Conservation (phyloP, 1,139 yeast species). For the Saccharomyces uvarum region DNA sequence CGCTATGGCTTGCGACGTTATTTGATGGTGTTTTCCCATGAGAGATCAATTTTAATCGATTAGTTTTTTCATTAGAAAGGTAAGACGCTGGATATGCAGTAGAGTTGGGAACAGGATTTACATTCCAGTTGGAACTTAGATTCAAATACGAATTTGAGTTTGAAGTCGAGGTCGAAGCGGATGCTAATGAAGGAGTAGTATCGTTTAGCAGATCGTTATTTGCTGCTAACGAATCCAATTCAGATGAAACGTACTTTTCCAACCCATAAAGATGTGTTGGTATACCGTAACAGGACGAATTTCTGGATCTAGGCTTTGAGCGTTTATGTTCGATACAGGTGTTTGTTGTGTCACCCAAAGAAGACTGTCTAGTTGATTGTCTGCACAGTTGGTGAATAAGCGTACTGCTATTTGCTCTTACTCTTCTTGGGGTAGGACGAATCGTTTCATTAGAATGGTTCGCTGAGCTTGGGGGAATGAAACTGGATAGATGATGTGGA, state of each 20-base stretch:
- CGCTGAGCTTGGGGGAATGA: not conserved
- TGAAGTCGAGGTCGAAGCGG: not conserved
- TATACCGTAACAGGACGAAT: conserved; percentile 18
- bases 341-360: not conserved
- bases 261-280: conserved; percentile 29
- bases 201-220: conserved; percentile 2
- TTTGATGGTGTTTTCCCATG: not conserved
- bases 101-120: not conserved
- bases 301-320: conserved; percentile 5
- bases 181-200: not conserved
- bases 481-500: not conserved
- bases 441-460: not conserved
- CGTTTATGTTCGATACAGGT: not conserved
- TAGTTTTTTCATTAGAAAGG: not conserved
- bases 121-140: not conserved
- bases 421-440: conserved; percentile 3
- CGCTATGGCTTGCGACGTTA: not conserved
- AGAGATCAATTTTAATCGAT: not conserved
- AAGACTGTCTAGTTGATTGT: conserved; percentile 3
- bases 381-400: conserved; percentile 13
- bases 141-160: not conserved
- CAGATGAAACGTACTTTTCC: conserved; percentile 26
- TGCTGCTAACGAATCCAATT: conserved; percentile 21
- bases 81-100: not conserved
- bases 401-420: conserved; percentile 16